Evolutionary conservation across 2,329 filamentous ascomycete species (phyloP), one percentile per base, ranked within the genome.

Genomic region (Colletotrichum australisinense): DNA sequence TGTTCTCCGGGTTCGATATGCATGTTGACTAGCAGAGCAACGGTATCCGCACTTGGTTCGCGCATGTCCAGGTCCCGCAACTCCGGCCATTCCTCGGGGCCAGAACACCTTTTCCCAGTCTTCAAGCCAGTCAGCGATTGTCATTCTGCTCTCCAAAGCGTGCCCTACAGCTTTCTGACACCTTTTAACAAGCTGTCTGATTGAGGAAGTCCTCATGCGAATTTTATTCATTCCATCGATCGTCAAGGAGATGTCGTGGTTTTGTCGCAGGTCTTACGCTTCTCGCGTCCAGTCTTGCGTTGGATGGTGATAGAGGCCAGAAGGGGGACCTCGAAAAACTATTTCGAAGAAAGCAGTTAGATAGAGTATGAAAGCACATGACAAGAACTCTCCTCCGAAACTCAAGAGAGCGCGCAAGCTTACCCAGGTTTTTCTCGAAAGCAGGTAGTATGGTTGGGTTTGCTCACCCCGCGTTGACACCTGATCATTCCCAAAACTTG

Each of bases 181-280:
- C 55, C 55, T 57, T 28, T 57, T 57, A 26, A 57, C 55, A 26
- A 57, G 55, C 55, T 57, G 22, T 16, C 14, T 22, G 55, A 28
- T 28, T 32, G 55, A 57, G 11, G 55, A 57, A 26, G 55, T 57
- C 55, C 26, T 57, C 55, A 28, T 57, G 9, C 55, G 55, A 57
- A 57, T 30, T 22, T 57, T 57, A 19, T 57, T 57, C 55, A 57
- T 57, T 57, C 55, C 55, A 57, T 57, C 55, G 55, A 57, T 28
- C 55, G 55, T 16, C 26, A 22, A 14, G 55, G 55, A 16, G 26
- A 16, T 30, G 14, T 7, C 9, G 55, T 57, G 26, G 26, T 16
- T 8, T 19, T 32, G 55, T 57, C 26, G 55, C 55, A 26, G 55
- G 14, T 57, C 26, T 57, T 26, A 28, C 11, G 55, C 32, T 57